Evolutionary conservation across 495 filamentous ascomycete species (phyloP), one percentile per base, ranked within the genome.

Genomic region (Trichoderma virens): DNA sequence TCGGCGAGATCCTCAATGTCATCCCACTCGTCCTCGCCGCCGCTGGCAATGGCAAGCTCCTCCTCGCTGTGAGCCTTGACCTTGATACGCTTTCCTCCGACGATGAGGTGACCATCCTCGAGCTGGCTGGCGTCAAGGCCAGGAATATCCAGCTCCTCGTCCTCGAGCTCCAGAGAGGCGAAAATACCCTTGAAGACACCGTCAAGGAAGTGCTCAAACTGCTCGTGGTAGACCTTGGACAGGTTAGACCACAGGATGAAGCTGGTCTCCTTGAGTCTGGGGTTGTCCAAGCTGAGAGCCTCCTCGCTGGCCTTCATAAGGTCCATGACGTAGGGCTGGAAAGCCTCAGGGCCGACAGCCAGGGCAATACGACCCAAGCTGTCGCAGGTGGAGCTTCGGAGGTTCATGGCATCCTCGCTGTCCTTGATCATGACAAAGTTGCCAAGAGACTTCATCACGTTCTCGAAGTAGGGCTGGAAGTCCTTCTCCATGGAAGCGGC

Each of bases 161-260:
- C 94, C 60, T 96, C 91, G 67, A 95, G 91, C 71, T 95, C 87
- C 23, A 98, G 80, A 71, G 90, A 88, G 32, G 90, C 85, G 66
- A 93, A 88, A 4, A 98, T 82, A 56, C 89, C 92, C 70, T 91
- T 88, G 68, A 95, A 87, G 60, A 92, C 92, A 60, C 89, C 92
- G 5, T 85, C 82, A 6, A 98, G 84, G 81, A 95, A 97, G 16
- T 89, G 87, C 56, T 86, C 82, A 72, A 98, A 97, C 39, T 96
- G 86, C 72, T 92, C 92, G 68, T 87, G 85, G 73, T 98, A 98
- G 8, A 98, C 91, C 76, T 93, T 95, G 60, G 94, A 88, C 75
- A 98, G 87, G 28, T 87, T 90, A 69, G 90, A 91, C 92, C 94
- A 98, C 66, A 98, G 84, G 67, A 98, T 92, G 77, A 95, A 98